A percentile compares a stretch with the other conserved stretches of the same genome.
Evolutionary conservation across 2,329 filamentous ascomycete genomes (phyloP).

Genomic region (Boeremia lycopersici): DNA sequence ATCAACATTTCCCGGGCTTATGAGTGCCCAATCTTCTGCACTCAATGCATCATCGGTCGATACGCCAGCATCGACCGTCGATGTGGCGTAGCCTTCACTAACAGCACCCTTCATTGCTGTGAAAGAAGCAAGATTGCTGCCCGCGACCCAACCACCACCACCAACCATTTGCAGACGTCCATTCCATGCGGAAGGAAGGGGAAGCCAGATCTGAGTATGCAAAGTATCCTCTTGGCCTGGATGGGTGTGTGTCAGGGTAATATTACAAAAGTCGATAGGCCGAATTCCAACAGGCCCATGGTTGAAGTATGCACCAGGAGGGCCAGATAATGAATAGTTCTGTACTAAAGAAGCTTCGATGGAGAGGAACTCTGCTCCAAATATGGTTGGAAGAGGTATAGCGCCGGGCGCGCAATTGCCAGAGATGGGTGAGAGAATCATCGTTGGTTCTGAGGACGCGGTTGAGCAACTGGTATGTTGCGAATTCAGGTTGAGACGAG

Average conservation of each 20-base stretch:
- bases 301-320: not conserved
- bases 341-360: not conserved
- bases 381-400: not conserved
- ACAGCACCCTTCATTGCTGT: conserved; percentile 8
- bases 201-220: conserved; percentile 16
- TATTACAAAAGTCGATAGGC: conserved; percentile 19
- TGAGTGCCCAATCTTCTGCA: conserved; percentile 8
- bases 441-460: too few relatives aligned
- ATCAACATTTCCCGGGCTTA: conserved; percentile 22
- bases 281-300: not conserved
- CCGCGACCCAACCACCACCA: conserved; percentile 30
- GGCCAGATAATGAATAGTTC: not conserved
- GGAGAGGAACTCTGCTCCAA: not conserved
- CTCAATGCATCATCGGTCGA: not conserved
- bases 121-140: conserved; percentile 4
- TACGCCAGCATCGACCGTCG: conserved; percentile 23
- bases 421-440: too few relatives aligned
- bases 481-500: too few relatives aligned
- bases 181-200: conserved; percentile 13
- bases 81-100: conserved; percentile 26
- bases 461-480: too few relatives aligned
- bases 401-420: not conserved
- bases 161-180: conserved; percentile 26
- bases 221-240: conserved; percentile 19
- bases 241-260: conserved; percentile 23